Base-by-base conservation (phyloP, 768 basidiomycete genomes). In the Suillus cothurnatus region DNA sequence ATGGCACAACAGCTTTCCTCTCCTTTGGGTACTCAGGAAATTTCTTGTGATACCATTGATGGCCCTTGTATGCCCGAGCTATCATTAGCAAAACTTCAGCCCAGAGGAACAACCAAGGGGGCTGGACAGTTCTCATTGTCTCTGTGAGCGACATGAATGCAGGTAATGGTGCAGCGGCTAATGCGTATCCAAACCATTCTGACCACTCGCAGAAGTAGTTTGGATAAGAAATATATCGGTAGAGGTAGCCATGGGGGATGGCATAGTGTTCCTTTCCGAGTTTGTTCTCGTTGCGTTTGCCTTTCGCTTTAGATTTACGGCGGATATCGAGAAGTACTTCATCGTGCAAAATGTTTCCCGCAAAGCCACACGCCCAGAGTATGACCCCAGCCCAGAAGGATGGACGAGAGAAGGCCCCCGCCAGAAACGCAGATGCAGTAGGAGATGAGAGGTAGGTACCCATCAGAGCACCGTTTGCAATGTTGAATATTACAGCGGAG, bases 131-230 rank as follows among this genome's bases (percentile, higher is more conserved):
- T 17, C 86, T 75, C 45, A 79, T 74, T 15, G 84, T 82, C 0
- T 78, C 75, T 49, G 83, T 81, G 6, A 69, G 57, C 9, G 79
- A 72, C 55, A 71, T 65, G 71, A 61, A 23, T 65, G 56, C 62
- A 23, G 83, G 86, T 0, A 82, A 9, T 1, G 89, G 86, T 6
- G 86, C 79, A 4, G 92, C 85, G 7, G 93, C 92, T 45, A 97
- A 74, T 2, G 93, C 91, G 75, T 90, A 98, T 9, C 92, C 94
- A 12, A 87, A 69, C 95, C 96, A 99, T 77, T 99, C 97, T 63
- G 91, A 65, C 97, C 97, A 99, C 74, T 98, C 97, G 77, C 90
- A 94, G 23, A 94, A 79, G 79, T 98, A 99, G 76, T 97, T 95
- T 12, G 97, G 97, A 79, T 89, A 97, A 7, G 94, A 94, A 70